Evolutionary conservation across 768 basidiomycete species (phyloP).

Genomic region (Boletus coccyginus): DNA sequence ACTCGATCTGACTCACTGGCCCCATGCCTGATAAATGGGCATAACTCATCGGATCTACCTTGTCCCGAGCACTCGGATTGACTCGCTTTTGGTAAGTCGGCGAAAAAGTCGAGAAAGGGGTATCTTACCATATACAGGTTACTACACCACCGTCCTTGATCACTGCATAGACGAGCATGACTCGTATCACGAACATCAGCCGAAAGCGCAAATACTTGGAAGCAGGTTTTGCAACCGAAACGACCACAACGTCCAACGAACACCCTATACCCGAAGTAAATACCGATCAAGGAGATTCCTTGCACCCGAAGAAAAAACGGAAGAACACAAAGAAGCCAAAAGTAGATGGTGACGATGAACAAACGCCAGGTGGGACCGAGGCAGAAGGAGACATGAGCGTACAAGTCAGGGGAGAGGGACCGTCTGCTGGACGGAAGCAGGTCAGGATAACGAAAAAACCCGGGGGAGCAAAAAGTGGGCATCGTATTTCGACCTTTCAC

Average conservation of each 20-base stretch:
- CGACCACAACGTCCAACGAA: slow-evolving; percentile 3
- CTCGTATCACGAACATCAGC: slow-evolving; percentile 72
- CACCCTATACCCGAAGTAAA: not conserved
- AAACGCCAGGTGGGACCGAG: slow-evolving; percentile 5
- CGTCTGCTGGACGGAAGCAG: slow-evolving; percentile 22
- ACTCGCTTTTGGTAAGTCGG: not conserved
- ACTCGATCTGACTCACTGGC: not conserved
- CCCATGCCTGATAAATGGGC: not conserved
- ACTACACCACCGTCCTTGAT: too few species aligned
- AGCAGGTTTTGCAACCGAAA: slow-evolving; percentile 45
- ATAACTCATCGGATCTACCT: too few species aligned
- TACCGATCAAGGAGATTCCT: slow-evolving; percentile 9
- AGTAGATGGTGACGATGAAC: slow-evolving; percentile 3
- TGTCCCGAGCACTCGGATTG: too few species aligned
- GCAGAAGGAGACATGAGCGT: slow-evolving; percentile 15
- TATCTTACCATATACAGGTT: not conserved
- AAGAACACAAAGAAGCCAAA: slow-evolving; percentile 51
- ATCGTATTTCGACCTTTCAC: not conserved
- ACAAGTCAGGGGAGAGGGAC: slow-evolving; percentile 19
- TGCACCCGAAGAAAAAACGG: slow-evolving; percentile 54
- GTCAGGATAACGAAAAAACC: slow-evolving; percentile 29
- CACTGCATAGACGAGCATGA: slow-evolving; percentile 43
- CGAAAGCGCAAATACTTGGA: slow-evolving; percentile 70
- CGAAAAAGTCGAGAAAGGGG: not conserved
- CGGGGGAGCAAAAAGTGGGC: slow-evolving; percentile 24